Conservation (phyloP, 139 green algal genomes). For the Closterium sp. region DNA sequence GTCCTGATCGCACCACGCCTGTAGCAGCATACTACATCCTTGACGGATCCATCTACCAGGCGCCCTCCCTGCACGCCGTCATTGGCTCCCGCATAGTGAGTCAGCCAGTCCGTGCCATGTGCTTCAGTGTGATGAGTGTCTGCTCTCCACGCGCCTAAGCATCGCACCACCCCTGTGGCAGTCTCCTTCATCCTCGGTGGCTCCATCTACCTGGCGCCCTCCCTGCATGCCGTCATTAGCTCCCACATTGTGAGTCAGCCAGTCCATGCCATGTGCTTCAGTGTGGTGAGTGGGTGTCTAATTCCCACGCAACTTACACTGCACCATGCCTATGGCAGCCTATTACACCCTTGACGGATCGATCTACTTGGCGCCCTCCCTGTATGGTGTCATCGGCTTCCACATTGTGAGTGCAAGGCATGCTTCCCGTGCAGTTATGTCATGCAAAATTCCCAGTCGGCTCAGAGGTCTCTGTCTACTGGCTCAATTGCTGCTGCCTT, state of each 20-base stretch:
- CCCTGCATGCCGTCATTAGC: conserved; percentile 67
- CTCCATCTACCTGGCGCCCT: conserved; percentile 75
- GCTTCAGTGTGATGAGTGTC: too few relatives aligned
- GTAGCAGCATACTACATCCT: conserved; percentile 75
- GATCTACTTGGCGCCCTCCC: conserved; percentile 75
- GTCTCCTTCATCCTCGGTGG: conserved; percentile 81
- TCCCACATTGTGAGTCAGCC: conserved; percentile 29
- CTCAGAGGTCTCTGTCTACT: too few relatives aligned
- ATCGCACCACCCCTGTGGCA: conserved; percentile 29
- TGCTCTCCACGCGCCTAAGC: too few relatives aligned
- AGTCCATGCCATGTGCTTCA: neutral
- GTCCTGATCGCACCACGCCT: conserved; percentile 19
- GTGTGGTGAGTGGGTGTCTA: too few relatives aligned
- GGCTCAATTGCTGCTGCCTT: too few relatives aligned
- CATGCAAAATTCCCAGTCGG: too few relatives aligned
- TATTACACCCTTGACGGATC: conserved; percentile 74
- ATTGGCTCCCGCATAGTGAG: conserved; percentile 57
- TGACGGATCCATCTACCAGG: conserved; percentile 75
- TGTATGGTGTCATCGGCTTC: conserved; percentile 65
- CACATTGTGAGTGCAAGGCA: conserved; percentile 52
- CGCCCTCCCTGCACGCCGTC: conserved; percentile 70
- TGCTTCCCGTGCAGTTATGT: too few relatives aligned
- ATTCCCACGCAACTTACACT: too few relatives aligned
- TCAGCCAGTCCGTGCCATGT: too few relatives aligned
- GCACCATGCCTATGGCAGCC: too few relatives aligned